Conservation (phyloP, 208 protist species). For the Sergeia podlipaevii region DNA sequence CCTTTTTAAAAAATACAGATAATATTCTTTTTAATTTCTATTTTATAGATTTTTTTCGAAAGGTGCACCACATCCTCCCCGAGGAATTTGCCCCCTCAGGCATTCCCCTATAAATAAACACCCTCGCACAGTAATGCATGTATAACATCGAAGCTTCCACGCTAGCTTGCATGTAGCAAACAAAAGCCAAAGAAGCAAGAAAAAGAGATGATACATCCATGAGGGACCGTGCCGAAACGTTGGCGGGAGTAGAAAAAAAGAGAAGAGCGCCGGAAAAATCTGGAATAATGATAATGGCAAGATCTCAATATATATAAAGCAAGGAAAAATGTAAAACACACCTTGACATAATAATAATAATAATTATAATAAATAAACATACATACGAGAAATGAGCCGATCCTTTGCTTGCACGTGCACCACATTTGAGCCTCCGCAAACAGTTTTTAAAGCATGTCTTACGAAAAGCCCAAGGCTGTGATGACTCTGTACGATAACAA, state of each 20-base stretch:
- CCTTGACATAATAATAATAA: slow-evolving; percentile 6
- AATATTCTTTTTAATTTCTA: too few relatives aligned
- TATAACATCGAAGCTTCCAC: too few relatives aligned
- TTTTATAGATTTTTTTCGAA: too few relatives aligned
- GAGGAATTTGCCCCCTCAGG: too few relatives aligned
- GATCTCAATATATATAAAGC: not conserved
- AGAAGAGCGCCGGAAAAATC: not conserved
- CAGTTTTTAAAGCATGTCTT: not conserved
- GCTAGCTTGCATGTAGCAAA: too few relatives aligned
- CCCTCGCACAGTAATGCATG: too few relatives aligned
- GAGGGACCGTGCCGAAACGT: not conserved
- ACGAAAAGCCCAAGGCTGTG: slow-evolving; percentile 5
- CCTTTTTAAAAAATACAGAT: too few relatives aligned
- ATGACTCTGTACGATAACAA: not conserved
- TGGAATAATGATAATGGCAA: not conserved
- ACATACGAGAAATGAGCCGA: too few relatives aligned
- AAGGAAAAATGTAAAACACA: slow-evolving; percentile 13
- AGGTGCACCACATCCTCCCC: too few relatives aligned
- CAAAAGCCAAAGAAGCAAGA: slow-evolving; percentile 1
- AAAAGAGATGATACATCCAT: not conserved
- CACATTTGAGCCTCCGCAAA: too few relatives aligned
- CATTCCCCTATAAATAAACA: too few relatives aligned
- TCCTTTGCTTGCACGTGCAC: too few relatives aligned
- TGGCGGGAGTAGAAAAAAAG: not conserved
- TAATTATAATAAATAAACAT: slow-evolving; percentile 4